Evolutionary conservation across 2,329 filamentous ascomycete species (phyloP), one percentile per base, ranked within the genome.

Genomic region (Penicillium hesseltinei): DNA sequence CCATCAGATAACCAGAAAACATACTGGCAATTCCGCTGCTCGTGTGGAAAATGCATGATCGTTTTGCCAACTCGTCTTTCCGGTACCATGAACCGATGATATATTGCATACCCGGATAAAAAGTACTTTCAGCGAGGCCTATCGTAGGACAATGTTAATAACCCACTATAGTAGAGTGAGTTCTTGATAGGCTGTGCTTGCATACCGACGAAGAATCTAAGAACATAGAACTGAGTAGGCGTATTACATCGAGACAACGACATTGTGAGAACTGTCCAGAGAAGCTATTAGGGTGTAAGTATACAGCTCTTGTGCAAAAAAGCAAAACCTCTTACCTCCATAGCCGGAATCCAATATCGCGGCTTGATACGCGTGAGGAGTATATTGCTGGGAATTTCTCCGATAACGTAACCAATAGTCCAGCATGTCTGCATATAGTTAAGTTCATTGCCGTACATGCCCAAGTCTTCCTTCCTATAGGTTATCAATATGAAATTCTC

Each of bases 351-450:
- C 78, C 78, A 82, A 50, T 77, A 75, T 15, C 74, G 72, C 2
- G 80, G 79, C 9, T 75, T 74, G 15, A 82, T 65, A 10, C 76
- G 74, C 2, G 80, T 83, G 5, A 84, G 69, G 7, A 83, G 71
- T 10, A 84, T 73, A 56, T 83, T 82, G 45, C 74, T 79, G 1
- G 80, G 80, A 13, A 82, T 75, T 54, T 82, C 73, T 3, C 79
- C 80, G 48, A 87, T 74, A 0, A 84, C 81, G 61, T 88, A 88
- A 9, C 85, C 85, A 0, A 83, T 78, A 0, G 82, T 86, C 77
- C 84, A 88, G 29, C 78, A 80, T 0, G 82, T 80, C 50, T 83
- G 75, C 71, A 82, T 80, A 52, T 80, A 81, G 51, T 85, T 84
- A 33, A 85, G 73, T 54, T 86, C 73, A 60, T 85, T 85, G 1